phyloP scores from a whole-genome alignment of 2,329 filamentous ascomycete species.

The Emmonsia crescens region DNA sequence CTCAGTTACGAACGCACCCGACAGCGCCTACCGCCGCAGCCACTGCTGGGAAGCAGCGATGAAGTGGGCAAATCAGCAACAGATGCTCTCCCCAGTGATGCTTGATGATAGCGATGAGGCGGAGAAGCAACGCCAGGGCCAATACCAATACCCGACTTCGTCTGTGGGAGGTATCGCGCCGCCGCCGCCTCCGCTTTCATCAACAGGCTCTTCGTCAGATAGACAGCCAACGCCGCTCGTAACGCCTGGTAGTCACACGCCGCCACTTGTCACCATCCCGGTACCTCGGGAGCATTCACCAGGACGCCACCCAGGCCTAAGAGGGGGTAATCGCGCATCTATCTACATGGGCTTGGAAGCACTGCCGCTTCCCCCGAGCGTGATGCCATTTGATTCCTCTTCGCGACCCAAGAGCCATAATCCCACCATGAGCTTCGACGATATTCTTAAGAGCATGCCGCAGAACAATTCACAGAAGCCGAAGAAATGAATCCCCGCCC shows the following conservation, averaged over 20 bases:
- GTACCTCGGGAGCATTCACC: slow-evolving; percentile 23
- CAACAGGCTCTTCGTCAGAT: slow-evolving; percentile 16
- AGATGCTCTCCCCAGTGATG: slow-evolving; percentile 25
- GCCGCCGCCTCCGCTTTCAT: slow-evolving; percentile 12
- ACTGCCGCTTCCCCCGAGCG: slow-evolving; percentile 32
- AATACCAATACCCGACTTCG: slow-evolving; percentile 1
- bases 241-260: slow-evolving; percentile 18
- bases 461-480: slow-evolving; percentile 22
- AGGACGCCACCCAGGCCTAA: slow-evolving; percentile 15
- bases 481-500: slow-evolving; percentile 18
- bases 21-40: slow-evolving; percentile 56
- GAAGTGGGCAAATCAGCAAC: slow-evolving; percentile 44
- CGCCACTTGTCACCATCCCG: slow-evolving; percentile 27
- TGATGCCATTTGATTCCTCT: slow-evolving; percentile 31
- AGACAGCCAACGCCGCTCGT: slow-evolving; percentile 24
- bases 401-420: slow-evolving; percentile 32
- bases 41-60: slow-evolving; percentile 59
- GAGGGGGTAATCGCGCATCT: slow-evolving; percentile 31
- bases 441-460: slow-evolving; percentile 34
- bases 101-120: slow-evolving; percentile 7
- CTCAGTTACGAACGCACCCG: slow-evolving; percentile 54
- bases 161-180: not conserved
- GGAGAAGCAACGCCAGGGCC: not conserved
- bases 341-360: slow-evolving; percentile 37
- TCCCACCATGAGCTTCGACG: slow-evolving; percentile 40